Base-by-base conservation (phyloP, 2,329 filamentous ascomycete species). In the Diaporthe citri region DNA sequence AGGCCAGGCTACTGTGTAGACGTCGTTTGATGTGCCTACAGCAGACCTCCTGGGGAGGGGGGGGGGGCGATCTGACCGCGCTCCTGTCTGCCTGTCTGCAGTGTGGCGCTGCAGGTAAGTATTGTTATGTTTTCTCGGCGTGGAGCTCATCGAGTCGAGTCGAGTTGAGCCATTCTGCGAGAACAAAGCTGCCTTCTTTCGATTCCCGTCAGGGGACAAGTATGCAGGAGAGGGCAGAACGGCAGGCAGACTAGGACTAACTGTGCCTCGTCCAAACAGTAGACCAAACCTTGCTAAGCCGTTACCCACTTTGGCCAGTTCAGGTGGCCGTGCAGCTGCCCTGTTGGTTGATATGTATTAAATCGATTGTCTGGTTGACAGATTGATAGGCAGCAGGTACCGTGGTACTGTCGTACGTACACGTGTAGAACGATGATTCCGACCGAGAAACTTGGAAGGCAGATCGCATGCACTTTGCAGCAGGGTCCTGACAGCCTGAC, bases 231-330 rank as follows among this genome's bases (percentile, higher is more conserved):
- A 25, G 41, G 39, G 10, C 41, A 41, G n/a, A 46, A 62, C 36
- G 25, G 36, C n/a, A 28, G 39, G 59, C 34, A 60, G 56, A 36
- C 56, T 60, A 25, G 22, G 25, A 39, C 43, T 34, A 13, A 51
- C 46, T 41, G 62, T 67, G 62, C 62, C 62, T 51, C 31, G 64
- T 69, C 64, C 43, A 69, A 28, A 55, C 64, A 69, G 34, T 69
- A 69, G 64, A 15, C 64, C 64, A 39, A 69, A 41, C 64, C 64
- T 69, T 55, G 34, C 48, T 28, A 34, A 25, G 46, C 48, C 64
- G 15, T 62, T 43, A 9, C 12, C 64, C 34, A 55, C 46, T 39
- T 25, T 52, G 22, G 12, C 28, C 22, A 15, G 2, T 12, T 41
- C 6, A n/a, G 10, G 22, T 25, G 3, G 36, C 36, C 36, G 36